Evolutionary conservation across 768 basidiomycete genomes (phyloP), one percentile per base, ranked within the genome.

Genomic region (Tylopilus sp.): DNA sequence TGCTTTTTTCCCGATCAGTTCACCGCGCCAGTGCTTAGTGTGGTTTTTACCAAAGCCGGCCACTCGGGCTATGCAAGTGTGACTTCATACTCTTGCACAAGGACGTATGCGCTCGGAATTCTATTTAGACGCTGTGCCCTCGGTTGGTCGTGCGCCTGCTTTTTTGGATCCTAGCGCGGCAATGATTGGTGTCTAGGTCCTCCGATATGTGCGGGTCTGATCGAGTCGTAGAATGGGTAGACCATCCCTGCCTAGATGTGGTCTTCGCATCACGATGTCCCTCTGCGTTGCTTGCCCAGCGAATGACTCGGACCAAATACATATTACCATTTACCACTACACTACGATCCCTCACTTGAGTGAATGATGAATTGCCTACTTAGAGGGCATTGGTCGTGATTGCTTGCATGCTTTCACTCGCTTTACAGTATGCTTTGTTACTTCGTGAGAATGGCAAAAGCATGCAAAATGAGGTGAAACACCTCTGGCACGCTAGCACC

Each of bases 1-100:
- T 47, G 38, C 6, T n/a, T 39, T 56, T n/a, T 61, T 48, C 57
- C 59, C 46, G 53, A 61, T 59, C 47, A 9, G 51, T 58, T 22
- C 22, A 53, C 18, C 38, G 40, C n/a, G 36, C 49, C 40, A 11
- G 20, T 45, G 40, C 44, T 44, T 41, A 11, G 39, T 39, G 30
- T 35, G 23, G 22, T 50, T 39, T 47, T 33, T 45, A 26, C 42
- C 25, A 45, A 48, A 52, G 59, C 21, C 30, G 40, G 50, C 33
- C 40, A 43, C 39, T 46, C 38, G 36, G 31, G 26, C 40, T 9
- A n/a, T 20, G 44, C 28, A 44, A 33, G 45, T 36, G 9, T 15
- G 43, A 35, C 21, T 30, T 15, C 15, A 41, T 38, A 39, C 20
- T 39, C 18, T 38, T 23, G 26, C 30, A 47, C 40, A 43, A 8